Conservation (phyloP, 1,284 basidiomycete genomes). For the Coniferiporia sulphurascens region DNA sequence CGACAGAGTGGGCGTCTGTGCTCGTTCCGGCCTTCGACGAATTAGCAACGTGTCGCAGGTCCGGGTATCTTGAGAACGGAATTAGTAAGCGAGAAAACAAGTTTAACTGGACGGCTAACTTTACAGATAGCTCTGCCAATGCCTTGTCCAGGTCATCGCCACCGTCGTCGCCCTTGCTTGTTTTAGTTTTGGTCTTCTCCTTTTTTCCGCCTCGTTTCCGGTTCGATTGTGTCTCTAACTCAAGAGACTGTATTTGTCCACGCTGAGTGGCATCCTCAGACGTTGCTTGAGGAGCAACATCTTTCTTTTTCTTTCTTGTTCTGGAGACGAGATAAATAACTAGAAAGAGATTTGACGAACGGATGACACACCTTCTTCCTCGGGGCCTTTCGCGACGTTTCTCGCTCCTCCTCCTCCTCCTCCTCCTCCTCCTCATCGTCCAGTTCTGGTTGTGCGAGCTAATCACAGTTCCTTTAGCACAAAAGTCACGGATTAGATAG, state of each 20-base stretch:
- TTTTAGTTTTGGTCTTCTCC: constrained; percentile 50
- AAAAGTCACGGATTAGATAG: background rate
- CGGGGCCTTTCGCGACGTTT: constrained; percentile 35
- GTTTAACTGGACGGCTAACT: constrained; percentile 39
- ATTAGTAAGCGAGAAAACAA: background rate
- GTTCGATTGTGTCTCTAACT: constrained; percentile 29
- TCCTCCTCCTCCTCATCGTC: constrained; percentile 33
- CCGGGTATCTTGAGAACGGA: constrained; percentile 41
- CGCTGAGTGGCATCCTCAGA: constrained; percentile 20
- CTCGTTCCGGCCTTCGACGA: constrained; percentile 24
- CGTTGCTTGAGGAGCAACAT: constrained; percentile 18
- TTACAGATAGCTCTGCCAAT: constrained; percentile 74
- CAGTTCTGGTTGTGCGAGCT: constrained; percentile 28
- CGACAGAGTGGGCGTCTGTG: constrained; percentile 22
- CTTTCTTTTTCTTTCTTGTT: constrained; percentile 47
- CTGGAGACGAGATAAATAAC: constrained; percentile 25
- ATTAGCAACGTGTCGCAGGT: constrained; percentile 38
- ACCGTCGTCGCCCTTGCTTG: constrained; percentile 53
- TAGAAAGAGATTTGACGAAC: background rate
- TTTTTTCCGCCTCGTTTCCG: constrained; percentile 50
- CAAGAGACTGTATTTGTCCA: constrained; percentile 27
- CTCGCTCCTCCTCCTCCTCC: constrained; percentile 29
- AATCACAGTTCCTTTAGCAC: background rate
- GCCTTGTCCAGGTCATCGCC: constrained; percentile 79
- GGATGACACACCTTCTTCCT: constrained; percentile 37